Evolutionary conservation across 129 eudicot species (phyloP).

Genomic region (Glebionis coronaria): DNA sequence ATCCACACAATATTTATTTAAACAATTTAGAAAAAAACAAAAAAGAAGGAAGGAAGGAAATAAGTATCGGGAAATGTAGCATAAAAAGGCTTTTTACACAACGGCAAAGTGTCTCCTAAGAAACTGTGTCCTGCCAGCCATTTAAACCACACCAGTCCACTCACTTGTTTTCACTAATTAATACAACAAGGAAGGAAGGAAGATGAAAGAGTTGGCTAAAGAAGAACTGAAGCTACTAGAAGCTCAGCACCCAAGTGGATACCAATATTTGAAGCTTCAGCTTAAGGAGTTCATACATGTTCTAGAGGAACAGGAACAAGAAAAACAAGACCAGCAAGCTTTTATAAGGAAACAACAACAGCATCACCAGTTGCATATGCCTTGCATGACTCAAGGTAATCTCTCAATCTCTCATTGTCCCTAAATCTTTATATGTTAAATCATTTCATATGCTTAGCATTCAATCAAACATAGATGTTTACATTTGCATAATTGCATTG

Average conservation of each 20-base stretch:
- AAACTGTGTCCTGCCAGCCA: constrained; percentile 38
- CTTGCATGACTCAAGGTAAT: constrained; percentile 15
- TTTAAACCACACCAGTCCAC: neutral
- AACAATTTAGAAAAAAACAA: neutral
- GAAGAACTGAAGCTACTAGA: constrained; percentile 59
- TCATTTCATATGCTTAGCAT: no score
- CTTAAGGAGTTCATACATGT: constrained; percentile 59
- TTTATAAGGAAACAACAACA: neutral
- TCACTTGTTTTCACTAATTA: no score
- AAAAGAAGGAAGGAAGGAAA: constrained; percentile 16
- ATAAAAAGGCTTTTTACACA: neutral
- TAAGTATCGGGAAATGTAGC: constrained; percentile 20
- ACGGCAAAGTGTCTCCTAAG: constrained; percentile 22
- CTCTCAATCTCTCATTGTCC: neutral
- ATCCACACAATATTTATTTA: no score
- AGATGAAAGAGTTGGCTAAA: constrained; percentile 50
- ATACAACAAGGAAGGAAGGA: no score
- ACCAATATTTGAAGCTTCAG: constrained; percentile 42
- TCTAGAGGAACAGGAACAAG: constrained; percentile 26
- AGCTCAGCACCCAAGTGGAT: constrained; percentile 50
- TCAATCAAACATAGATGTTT: no score
- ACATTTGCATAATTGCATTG: no score
- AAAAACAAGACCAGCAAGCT: neutral
- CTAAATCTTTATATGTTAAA: no score
- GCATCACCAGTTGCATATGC: neutral